phyloP scores from a whole-genome alignment of 2,329 filamentous ascomycete species.

The Arthrinium puccinioides region DNA sequence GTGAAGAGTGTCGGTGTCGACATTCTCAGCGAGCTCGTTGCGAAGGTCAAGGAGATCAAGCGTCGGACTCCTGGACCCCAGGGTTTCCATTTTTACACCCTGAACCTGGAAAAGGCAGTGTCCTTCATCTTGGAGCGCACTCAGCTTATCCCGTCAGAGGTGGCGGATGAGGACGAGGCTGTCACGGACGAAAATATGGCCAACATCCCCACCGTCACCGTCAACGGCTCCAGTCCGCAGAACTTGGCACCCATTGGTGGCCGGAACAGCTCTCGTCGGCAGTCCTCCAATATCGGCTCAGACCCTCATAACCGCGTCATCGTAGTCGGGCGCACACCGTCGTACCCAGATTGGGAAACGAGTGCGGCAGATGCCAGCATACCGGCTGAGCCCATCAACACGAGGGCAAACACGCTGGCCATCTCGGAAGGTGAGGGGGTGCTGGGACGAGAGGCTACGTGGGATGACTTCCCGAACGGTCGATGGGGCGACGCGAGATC shows the following conservation, averaged over 20 bases:
- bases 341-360: conserved; percentile 60
- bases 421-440: conserved; percentile 91
- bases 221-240: conserved; percentile 38
- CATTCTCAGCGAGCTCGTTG: conserved; percentile 77
- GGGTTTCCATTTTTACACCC: conserved; percentile 95
- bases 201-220: conserved; percentile 35
- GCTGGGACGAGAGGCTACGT: conserved; percentile 88
- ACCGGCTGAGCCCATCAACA: conserved; percentile 67
- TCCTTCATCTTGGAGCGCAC: conserved; percentile 86
- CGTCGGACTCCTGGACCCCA: conserved; percentile 50
- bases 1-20: conserved; percentile 76
- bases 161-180: conserved; percentile 41
- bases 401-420: conserved; percentile 75
- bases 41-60: conserved; percentile 63
- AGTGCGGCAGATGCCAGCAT: conserved; percentile 70
- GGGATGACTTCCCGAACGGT: conserved; percentile 97
- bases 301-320: conserved; percentile 85
- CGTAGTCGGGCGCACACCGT: conserved; percentile 56
- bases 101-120: conserved; percentile 94
- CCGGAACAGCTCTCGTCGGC: conserved; percentile 46
- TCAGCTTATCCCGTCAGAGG: conserved; percentile 62
- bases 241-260: conserved; percentile 12
- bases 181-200: conserved; percentile 40
- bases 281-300: conserved; percentile 75
- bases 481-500: conserved; percentile 91